Percentiles rank a stretch among this genome's conserved stretches.
These are phyloP conservation scores for Colletotrichum sp. DNA, from an alignment of 2,329 filamentous ascomycete species.

Conservation along the genomic window DNA sequence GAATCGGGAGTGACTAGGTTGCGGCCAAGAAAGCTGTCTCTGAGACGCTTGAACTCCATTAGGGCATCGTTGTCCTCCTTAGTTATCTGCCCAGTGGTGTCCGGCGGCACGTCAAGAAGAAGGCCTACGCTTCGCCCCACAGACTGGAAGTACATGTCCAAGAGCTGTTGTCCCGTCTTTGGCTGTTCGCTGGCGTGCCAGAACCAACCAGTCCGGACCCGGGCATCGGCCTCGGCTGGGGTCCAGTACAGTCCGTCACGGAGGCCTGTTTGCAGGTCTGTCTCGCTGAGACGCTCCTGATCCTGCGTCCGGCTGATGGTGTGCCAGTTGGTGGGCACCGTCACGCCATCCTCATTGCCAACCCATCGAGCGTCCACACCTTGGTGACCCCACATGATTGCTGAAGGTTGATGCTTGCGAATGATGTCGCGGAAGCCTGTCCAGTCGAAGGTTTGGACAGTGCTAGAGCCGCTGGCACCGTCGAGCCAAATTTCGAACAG, in stretches of 20 bases:
- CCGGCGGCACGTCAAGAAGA: not conserved
- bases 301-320: conserved; percentile 33
- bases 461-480: conserved; percentile 32
- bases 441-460: conserved; percentile 34
- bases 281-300: conserved; percentile 26
- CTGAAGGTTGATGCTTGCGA: not conserved
- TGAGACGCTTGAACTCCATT: not conserved
- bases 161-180: not conserved
- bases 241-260: not conserved
- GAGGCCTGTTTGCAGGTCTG: not conserved
- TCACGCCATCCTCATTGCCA: conserved; percentile 32
- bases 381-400: conserved; percentile 23
- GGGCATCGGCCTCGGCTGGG: not conserved
- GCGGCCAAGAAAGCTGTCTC: not conserved
- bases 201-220: not conserved
- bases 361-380: conserved; percentile 35
- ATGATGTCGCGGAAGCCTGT: conserved; percentile 32
- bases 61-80: not conserved
- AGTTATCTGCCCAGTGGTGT: not conserved
- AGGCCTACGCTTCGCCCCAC: not conserved
- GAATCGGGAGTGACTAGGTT: not conserved
- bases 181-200: not conserved
- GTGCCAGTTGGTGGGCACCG: conserved; percentile 31
- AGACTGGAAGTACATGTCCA: not conserved
- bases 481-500: conserved; percentile 36